Evolutionary conservation across 202 grass and related monocot genomes (phyloP), one percentile per base, ranked within the genome.

Genomic region (Zizania palustris): DNA sequence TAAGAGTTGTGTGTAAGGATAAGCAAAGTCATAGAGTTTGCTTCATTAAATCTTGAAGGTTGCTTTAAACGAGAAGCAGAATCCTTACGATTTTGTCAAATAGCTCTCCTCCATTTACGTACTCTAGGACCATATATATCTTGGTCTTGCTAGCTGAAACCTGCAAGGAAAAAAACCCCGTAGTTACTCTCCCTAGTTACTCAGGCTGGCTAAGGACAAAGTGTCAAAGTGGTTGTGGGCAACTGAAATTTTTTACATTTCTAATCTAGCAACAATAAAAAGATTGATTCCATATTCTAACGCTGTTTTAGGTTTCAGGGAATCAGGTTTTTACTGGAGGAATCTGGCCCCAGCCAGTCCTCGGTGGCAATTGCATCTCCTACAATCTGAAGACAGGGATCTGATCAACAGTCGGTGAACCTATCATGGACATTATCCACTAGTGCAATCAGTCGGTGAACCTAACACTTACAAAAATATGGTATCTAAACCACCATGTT

Each of bases 41-140:
- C 4, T 76, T 61, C 5, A 38, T 55, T 43, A 21, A 22, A 46
- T 78, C 33, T 15, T 48, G 61, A 65, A 76, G 58, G n/a, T 59
- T 76, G 50, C 4, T 21, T 65, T 37, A 0, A 48, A 20, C 37
- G 13, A 28, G 20, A 63, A 34, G 49, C 6, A 46, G 43, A 76
- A 66, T 75, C 39, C 85, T 90, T 88, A 97, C 90, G 0, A 97
- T 97, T 84, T 85, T 93, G 58, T 85, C 82, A 49, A 92, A 97
- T 50, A 97, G 69, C 56, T 97, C 93, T 45, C 93, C 93, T 38
- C 90, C 85, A n/a, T 92, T 88, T 45, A 93, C 93, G 36, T 86
- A 90, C 76, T 97, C 90, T 5, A 97, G 87, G 60, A 97, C 90
- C 68, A 93, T 97, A 64, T 92, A 96, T 88, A 96, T 92, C 73